Percentiles rank a stretch among this genome's conserved stretches.
phyloP scores from a whole-genome alignment of 371 early-diverging fungal genomes.

The Cladochytrium tenue region DNA sequence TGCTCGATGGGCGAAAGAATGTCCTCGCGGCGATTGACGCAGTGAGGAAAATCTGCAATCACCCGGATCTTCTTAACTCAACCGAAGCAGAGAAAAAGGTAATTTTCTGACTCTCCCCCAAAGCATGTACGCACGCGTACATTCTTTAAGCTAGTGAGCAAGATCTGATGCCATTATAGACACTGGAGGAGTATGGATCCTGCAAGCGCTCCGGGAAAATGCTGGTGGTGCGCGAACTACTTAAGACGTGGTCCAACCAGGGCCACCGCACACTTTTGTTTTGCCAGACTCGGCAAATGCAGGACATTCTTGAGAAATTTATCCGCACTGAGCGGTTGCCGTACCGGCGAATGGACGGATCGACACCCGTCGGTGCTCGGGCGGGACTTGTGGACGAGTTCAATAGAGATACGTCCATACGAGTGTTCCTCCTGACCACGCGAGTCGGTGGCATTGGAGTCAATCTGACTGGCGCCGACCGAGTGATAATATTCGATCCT shows the following conservation, averaged over 20 bases:
- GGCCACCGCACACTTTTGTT: constrained; percentile 92
- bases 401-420: constrained; percentile 70
- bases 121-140: too few relatives aligned
- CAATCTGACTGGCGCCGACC: constrained; percentile 92
- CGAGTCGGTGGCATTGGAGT: constrained; percentile 96
- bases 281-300: constrained; percentile 94
- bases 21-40: constrained; percentile 90
- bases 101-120: too few relatives aligned
- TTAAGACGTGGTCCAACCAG: constrained; percentile 83
- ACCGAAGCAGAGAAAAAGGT: too few relatives aligned
- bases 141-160: too few relatives aligned
- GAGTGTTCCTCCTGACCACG: constrained; percentile 93
- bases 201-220: constrained; percentile 81
- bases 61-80: constrained; percentile 78
- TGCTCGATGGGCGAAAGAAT: constrained; percentile 80
- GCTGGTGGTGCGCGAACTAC: constrained; percentile 78
- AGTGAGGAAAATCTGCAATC: constrained; percentile 91
- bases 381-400: constrained; percentile 84
- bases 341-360: constrained; percentile 95
- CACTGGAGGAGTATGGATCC: too few relatives aligned
- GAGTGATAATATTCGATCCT: constrained; percentile 96
- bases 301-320: constrained; percentile 83
- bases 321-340: constrained; percentile 41
- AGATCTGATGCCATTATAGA: too few relatives aligned
- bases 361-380: constrained; percentile 81